Evolutionary conservation across 2,329 filamentous ascomycete genomes (phyloP), one percentile per base, ranked within the genome.

Genomic region (Aspergillus vadensis): DNA sequence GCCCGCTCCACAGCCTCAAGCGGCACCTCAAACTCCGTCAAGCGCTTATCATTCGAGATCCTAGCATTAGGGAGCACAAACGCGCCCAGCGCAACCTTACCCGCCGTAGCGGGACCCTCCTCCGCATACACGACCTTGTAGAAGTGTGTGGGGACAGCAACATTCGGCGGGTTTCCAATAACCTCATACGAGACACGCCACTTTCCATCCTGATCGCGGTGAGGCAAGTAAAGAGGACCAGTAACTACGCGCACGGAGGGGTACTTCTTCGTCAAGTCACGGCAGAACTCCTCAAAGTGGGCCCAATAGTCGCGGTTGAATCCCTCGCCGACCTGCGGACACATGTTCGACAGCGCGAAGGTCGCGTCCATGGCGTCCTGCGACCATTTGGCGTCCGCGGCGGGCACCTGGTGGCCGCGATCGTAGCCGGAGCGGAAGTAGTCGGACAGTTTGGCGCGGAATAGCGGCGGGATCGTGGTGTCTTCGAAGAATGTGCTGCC

Each of bases 261-360:
- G 74, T 97, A 99, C 57, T 82, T 84, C 50, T 82, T 79, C 0
- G 93, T 94, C 66, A 99, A 82, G 17, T 92, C 83, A 9, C 95
- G 86, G 79, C 94, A 97, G 73, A 98, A 99, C 73, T 97, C 94
- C 80, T 99, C 95, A 67, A 99, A 93, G 77, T 99, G 95, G 39
- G 95, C 91, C 95, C 95, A 99, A 85, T 99, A 99, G 80, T 99
- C 95, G 55, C 95, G 86, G 81, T 99, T 99, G 84, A 99, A 99
- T 61, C 95, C 95, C 74, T 97, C 92, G 67, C 95, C 95, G 30
- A 99, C 95, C 80, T 99, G 95, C 32, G 95, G 95, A 74, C 93
- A 97, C 93, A 99, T 99, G 81, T 99, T 99, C 74, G 85, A 89
- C 58, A 99, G 85, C 72, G 87, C 89, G 74, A 99, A 99, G 2